These are phyloP conservation scores for Rhododendron griersonianum DNA, from an alignment of 148 eudicot genomes.

Conservation along the genomic window DNA sequence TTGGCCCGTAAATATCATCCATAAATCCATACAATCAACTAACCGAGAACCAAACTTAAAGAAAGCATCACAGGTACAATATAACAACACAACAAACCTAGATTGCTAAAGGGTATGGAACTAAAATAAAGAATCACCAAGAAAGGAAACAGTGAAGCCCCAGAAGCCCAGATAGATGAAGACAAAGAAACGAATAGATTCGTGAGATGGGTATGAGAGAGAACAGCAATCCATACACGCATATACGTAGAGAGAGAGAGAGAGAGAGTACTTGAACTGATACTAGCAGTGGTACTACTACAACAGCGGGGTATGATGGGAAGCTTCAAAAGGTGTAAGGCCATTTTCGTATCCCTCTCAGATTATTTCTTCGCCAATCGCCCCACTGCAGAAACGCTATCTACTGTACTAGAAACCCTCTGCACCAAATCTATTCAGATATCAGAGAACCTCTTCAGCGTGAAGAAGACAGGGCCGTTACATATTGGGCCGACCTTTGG, in stretches of 20 bases:
- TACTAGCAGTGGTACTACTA: background rate
- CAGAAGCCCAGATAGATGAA: background rate
- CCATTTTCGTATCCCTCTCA: slow-evolving; percentile 26
- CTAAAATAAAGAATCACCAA: background rate
- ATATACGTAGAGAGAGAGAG: background rate
- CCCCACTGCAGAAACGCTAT: background rate
- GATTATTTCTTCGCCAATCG: background rate
- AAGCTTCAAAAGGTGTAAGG: slow-evolving; percentile 32
- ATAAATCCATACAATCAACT: background rate
- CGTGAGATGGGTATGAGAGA: background rate
- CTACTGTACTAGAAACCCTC: background rate
- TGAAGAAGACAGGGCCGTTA: background rate
- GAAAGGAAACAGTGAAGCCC: no score
- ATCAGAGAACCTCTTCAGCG: background rate
- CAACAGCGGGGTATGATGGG: slow-evolving; percentile 26
- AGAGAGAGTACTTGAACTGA: slow-evolving; percentile 11
- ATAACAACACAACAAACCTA: background rate
- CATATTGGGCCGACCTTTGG: background rate
- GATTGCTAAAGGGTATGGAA: background rate
- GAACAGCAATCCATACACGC: background rate
- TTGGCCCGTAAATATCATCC: background rate
- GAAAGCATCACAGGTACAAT: background rate
- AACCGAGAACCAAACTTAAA: background rate
- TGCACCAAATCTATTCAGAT: background rate
- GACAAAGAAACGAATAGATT: background rate